A percentile compares a stretch with the other conserved stretches of the same genome.
phyloP scores from a whole-genome alignment of 2,329 filamentous ascomycete genomes.

The Ascosphaera pollenicola region DNA sequence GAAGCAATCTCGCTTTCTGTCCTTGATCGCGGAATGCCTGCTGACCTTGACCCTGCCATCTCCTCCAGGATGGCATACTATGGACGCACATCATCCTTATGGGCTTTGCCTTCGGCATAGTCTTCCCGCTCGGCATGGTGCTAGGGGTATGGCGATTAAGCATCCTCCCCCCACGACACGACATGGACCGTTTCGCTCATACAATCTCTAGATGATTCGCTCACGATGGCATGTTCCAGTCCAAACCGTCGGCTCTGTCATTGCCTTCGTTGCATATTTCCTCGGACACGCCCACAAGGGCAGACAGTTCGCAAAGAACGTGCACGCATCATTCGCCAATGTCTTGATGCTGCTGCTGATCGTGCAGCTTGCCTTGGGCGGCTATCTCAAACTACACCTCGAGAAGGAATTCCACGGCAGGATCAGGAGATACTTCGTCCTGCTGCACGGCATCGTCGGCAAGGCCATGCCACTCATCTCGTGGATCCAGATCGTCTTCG shows the following conservation, averaged over 20 bases:
- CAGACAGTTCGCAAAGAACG: constrained; percentile 61
- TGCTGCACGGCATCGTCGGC: constrained; percentile 58
- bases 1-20: not conserved
- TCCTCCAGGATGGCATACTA: constrained; percentile 47
- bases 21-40: not conserved
- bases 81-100: constrained; percentile 90
- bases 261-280: constrained; percentile 71
- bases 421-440: constrained; percentile 49
- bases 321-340: constrained; percentile 62
- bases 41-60: constrained; percentile 1
- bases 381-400: constrained; percentile 77
- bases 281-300: constrained; percentile 81
- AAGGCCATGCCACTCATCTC: constrained; percentile 68
- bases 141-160: constrained; percentile 43
- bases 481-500: constrained; percentile 92
- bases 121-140: constrained; percentile 92
- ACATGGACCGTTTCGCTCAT: too few species aligned
- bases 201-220: constrained; percentile 45
- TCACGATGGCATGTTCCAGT: constrained; percentile 88
- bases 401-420: constrained; percentile 62
- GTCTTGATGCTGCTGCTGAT: constrained; percentile 60
- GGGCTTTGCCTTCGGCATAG: constrained; percentile 66
- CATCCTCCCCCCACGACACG: too few species aligned
- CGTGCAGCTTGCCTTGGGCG: constrained; percentile 54
- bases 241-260: constrained; percentile 49